A percentile compares a stretch with the other conserved stretches of the same genome.
Conservation (phyloP, 2,329 filamentous ascomycete genomes). For the Paecilomyces formosus region DNA sequence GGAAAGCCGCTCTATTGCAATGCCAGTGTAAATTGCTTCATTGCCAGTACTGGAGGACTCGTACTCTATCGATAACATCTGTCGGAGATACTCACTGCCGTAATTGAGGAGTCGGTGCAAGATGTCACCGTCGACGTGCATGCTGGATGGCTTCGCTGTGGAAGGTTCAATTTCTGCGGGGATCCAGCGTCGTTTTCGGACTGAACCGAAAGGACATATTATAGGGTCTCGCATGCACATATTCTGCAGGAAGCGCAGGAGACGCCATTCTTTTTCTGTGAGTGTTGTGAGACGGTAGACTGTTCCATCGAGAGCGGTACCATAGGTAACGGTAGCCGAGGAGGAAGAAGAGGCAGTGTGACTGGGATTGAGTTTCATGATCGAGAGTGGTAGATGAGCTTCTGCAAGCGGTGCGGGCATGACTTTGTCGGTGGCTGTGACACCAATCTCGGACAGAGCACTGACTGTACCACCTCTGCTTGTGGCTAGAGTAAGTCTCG, state of each 20-base stretch:
- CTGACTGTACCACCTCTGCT: constrained; percentile 47
- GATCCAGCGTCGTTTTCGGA: constrained; percentile 18
- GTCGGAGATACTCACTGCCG: constrained; percentile 23
- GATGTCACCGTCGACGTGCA: constrained; percentile 64
- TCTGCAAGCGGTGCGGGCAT: constrained; percentile 21
- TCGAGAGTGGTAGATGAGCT: constrained; percentile 26
- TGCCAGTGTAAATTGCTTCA: constrained; percentile 3
- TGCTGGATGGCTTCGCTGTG: constrained; percentile 37
- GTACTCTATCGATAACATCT: constrained; percentile 20
- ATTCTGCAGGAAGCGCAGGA: constrained; percentile 68
- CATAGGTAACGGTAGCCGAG: constrained; percentile 46
- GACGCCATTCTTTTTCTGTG: constrained; percentile 52
- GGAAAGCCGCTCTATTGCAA: constrained; percentile 35
- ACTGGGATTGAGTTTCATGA: constrained; percentile 20
- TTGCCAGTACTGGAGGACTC: constrained; percentile 2
- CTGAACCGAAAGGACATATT: constrained; percentile 45
- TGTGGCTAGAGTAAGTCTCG: constrained; percentile 43
- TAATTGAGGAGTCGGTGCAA: constrained; percentile 48
- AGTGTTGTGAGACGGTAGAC: constrained; percentile 64
- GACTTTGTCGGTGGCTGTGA: constrained; percentile 21
- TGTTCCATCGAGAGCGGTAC: constrained; percentile 62
- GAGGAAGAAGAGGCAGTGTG: constrained; percentile 10
- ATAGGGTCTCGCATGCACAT: constrained; percentile 46
- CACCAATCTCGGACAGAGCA: constrained; percentile 20
- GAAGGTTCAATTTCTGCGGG: constrained; percentile 32